phyloP scores from a whole-genome alignment of 2,329 filamentous ascomycete species.

The Aspergillus udagawae region DNA sequence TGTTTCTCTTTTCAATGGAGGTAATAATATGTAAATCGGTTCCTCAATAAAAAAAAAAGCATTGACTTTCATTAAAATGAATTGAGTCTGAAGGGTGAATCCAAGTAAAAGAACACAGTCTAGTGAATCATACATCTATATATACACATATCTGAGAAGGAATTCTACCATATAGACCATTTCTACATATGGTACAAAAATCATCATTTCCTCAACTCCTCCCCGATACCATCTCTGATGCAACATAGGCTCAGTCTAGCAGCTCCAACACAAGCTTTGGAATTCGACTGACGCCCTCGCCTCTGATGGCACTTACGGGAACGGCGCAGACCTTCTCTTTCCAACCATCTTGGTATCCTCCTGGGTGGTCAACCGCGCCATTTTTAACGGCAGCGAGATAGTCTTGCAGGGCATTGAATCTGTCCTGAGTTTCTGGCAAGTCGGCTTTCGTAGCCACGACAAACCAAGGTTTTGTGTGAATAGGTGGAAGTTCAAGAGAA shows the following conservation, averaged over 20 bases:
- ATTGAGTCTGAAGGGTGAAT: too few species aligned
- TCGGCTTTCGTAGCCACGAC: conserved; percentile 94
- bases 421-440: conserved; percentile 70
- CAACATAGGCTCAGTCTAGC: conserved; percentile 26
- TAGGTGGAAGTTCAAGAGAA: conserved; percentile 58
- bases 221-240: not conserved
- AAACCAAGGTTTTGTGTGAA: conserved; percentile 95
- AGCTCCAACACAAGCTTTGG: conserved; percentile 40
- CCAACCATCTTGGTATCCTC: conserved; percentile 64
- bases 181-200: not conserved
- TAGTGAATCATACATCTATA: too few species aligned
- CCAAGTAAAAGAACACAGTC: too few species aligned
- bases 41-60: not conserved
- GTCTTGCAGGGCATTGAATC: conserved; percentile 64
- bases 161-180: not conserved
- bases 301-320: conserved; percentile 84
- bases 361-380: conserved; percentile 67
- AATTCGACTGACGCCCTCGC: conserved; percentile 68
- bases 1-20: not conserved
- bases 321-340: conserved; percentile 58
- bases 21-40: not conserved
- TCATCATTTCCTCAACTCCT: not conserved
- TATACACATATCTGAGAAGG: too few species aligned
- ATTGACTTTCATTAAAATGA: not conserved
- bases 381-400: conserved; percentile 67